Evolutionary conservation across 257 asterid genomes (phyloP).

Genomic region (Coffea eugenioides): DNA sequence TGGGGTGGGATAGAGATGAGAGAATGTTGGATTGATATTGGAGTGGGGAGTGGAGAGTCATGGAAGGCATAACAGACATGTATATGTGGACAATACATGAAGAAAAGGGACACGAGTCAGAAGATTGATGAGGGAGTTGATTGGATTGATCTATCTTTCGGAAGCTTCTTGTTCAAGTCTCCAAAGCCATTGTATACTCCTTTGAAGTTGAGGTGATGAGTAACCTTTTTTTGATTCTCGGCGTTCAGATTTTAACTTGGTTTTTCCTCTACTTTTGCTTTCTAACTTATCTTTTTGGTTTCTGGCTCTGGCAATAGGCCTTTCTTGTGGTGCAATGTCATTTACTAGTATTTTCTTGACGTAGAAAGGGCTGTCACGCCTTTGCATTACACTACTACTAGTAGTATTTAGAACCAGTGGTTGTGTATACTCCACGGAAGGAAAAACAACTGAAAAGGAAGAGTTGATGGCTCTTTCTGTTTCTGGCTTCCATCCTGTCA

Average conservation of each 20-base stretch:
- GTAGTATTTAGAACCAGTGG: neutral
- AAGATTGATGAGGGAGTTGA: constrained; percentile 32
- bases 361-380: neutral
- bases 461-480: constrained; percentile 14
- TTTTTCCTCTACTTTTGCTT: constrained; percentile 8
- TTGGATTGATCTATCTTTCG: constrained; percentile 26
- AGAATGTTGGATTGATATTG: neutral
- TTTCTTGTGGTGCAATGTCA: constrained; percentile 5
- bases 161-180: constrained; percentile 52
- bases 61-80: constrained; percentile 18
- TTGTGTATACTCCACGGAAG: neutral
- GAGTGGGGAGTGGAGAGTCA: neutral
- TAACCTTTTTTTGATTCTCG: constrained; percentile 45
- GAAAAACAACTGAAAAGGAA: neutral
- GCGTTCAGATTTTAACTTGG: constrained; percentile 4
- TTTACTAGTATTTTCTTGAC: neutral
- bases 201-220: constrained; percentile 3
- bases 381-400: neutral
- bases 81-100: constrained; percentile 31
- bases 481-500: neutral
- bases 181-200: constrained; percentile 21
- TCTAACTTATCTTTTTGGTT: neutral
- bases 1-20: neutral
- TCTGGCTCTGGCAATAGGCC: neutral
- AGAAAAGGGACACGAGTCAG: constrained; percentile 21